Base-by-base conservation (phyloP, 2,329 filamentous ascomycete species). In the Cladosporium colombiae region DNA sequence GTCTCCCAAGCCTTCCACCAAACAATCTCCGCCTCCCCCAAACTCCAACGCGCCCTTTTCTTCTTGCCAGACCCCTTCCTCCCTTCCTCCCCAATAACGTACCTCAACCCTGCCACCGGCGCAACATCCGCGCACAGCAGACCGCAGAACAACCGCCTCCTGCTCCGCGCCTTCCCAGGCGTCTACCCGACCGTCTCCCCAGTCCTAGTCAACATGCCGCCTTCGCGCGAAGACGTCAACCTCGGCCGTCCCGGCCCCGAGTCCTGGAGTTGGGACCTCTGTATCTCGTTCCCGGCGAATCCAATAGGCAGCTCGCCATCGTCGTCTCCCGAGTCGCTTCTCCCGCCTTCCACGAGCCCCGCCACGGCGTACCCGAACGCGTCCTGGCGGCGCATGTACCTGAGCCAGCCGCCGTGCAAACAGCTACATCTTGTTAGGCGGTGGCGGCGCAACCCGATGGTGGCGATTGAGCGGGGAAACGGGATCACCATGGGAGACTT, bases 401-500 rank as follows among this genome's bases (percentile, higher is more conserved):
- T 77, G 18, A 71, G 67, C 44, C 74, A 76, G 65, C 76, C 75
- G 27, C 75, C 75, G n/a, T 74, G 73, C 52, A 73, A 69, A 53
- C 69, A 68, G 11, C 66, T 77, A 52, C 73, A 76, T 50, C 68
- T 76, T 10, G 73, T 74, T 2, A 65, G 73, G 23, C 66, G 74
- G 57, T 75, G 72, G 73, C 71, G 72, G 67, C 66, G 72, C 31
- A 71, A 71, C 29, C 56, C 68, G 14, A 53, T 62, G 27, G 71
- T 74, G 5, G 74, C 72, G 10, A 72, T 77, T 23, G 67, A 70
- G 27, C 53, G 68, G 33, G 66, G 71, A 14, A 64, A 64, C 0
- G 75, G 75, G 29, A 73, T 77, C 27, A 76, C 67, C 35, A 77
- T 77, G 75, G 74, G 73, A 5, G 70, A 73, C 31, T 72, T 77